These are phyloP conservation scores for Ocimum tenuiflorum DNA, from an alignment of 257 asterid species.

Conservation along the genomic window DNA sequence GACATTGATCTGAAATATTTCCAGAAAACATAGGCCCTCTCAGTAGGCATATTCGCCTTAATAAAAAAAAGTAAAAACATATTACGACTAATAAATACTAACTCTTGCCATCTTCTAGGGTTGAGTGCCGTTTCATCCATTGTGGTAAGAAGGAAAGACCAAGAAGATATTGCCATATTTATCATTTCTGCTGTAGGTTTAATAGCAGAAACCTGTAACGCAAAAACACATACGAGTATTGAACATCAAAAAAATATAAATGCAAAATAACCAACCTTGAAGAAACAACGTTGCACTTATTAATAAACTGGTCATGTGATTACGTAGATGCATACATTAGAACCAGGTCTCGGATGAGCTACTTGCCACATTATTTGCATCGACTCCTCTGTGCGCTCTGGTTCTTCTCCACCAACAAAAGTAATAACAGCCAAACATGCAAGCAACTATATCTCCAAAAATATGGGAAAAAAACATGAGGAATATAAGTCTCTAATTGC, in stretches of 20 bases:
- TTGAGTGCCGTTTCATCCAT: constrained; percentile 49
- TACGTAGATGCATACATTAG: constrained; percentile 52
- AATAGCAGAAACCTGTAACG: constrained; percentile 5
- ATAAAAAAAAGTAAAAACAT: not conserved
- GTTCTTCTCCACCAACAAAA: constrained; percentile 86
- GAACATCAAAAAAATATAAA: not conserved
- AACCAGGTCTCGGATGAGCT: constrained; percentile 81
- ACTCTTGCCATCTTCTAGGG: constrained; percentile 83
- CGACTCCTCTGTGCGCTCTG: constrained; percentile 73
- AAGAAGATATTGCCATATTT: constrained; percentile 58
- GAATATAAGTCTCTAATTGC: not conserved
- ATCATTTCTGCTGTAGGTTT: constrained; percentile 22
- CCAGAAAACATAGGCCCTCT: not conserved
- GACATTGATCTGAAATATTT: constrained; percentile 59
- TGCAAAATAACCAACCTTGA: not conserved
- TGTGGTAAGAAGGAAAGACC: constrained; percentile 88
- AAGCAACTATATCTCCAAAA: constrained; percentile 47
- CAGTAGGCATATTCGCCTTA: too few species aligned
- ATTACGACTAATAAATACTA: constrained; percentile 22
- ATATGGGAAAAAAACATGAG: not conserved
- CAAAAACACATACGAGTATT: not conserved
- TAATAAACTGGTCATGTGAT: not conserved
- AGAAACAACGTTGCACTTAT: not conserved
- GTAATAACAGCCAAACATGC: constrained; percentile 84
- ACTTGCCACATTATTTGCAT: constrained; percentile 96